Conservation (phyloP, 441 rosid species). For the Aquilaria agallochum region DNA sequence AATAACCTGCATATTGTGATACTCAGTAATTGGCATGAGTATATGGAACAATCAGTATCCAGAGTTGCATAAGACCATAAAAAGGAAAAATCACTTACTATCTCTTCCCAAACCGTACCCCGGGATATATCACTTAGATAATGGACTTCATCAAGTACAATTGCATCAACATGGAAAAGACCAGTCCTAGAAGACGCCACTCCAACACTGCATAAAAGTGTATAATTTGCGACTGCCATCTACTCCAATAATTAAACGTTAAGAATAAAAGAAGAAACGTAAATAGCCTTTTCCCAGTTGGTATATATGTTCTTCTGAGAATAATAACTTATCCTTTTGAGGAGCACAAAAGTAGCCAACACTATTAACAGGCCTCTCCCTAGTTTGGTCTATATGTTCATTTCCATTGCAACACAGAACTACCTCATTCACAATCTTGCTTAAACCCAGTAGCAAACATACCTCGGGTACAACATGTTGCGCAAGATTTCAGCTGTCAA, state of each 20-base stretch:
- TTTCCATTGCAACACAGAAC: too few species aligned
- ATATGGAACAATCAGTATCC: slow-evolving; percentile 2
- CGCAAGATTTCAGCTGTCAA: slow-evolving; percentile 98
- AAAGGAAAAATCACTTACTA: slow-evolving; percentile 46
- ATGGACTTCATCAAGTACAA: slow-evolving; percentile 98
- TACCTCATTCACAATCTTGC: neutral
- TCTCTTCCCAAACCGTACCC: slow-evolving; percentile 99
- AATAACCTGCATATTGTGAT: slow-evolving; percentile 51
- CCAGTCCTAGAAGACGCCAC: slow-evolving; percentile 83
- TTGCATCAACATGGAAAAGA: slow-evolving; percentile 82
- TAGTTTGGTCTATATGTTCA: too few species aligned
- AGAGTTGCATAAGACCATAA: slow-evolving; percentile 7
- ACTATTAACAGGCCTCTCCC: too few species aligned
- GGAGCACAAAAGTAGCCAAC: neutral
- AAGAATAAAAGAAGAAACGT: neutral
- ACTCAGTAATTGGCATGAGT: slow-evolving; percentile 9
- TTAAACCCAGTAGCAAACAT: slow-evolving; percentile 4
- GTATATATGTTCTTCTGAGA: neutral
- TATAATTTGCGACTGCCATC: slow-evolving; percentile 11
- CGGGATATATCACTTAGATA: slow-evolving; percentile 94
- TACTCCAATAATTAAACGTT: slow-evolving; percentile 9
- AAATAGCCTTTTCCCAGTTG: too few species aligned
- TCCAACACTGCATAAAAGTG: slow-evolving; percentile 70
- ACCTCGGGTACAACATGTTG: slow-evolving; percentile 97
- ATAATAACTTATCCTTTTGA: neutral